Base-by-base conservation (phyloP, 2,329 filamentous ascomycete species). In the Nothophaeocryptopus gaeumannii region DNA sequence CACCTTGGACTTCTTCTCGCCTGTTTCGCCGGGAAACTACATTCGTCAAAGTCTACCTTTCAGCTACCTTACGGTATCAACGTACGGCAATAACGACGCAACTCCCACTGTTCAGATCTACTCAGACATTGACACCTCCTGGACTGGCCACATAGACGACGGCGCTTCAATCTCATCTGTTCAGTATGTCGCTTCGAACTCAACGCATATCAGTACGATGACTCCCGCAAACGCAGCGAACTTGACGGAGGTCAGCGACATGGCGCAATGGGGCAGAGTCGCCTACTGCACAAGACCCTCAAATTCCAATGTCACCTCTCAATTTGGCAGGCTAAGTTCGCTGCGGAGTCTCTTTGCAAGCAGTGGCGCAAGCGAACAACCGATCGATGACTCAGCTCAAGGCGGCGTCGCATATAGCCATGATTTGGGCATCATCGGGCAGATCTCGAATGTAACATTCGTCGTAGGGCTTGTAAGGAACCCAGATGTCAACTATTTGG, bases 261-360 rank as follows among this genome's bases (percentile, higher is more conserved):
- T 74, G 47, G 72, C 70, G 11, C 73, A 78, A 58, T 79, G 74
- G 69, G 77, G 77, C 7, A 43, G 14, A 14, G 65, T 64, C 4
- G 65, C 74, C 16, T 67, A 72, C 48, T 71, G 70, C n/a, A 67
- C 71, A 7, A 64, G 62, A 14, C 59, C 64, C 14, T 61, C 55
- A 9, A 42, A 54, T 26, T 47, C 42, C 5, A 62, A 43, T 2
- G 50, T 43, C 14, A 43, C 40, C 14, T 20, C 33, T 12, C 14
- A 30, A 11, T 11, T 43, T 10, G 40, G 31, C 12, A 20, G 26
- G 14, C 29, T 43, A 12, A 16, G 14, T 10, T 14, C 13, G 11
- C 15, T 16, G 31, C 40, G 40, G 10, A 20, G 14, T 15, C 14
- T 16, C 26, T 43, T 43, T 32, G 4, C 15, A 14, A 15, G 26